Evolutionary conservation across 2,329 filamentous ascomycete species (phyloP).

Genomic region (Colletotrichum karsti): DNA sequence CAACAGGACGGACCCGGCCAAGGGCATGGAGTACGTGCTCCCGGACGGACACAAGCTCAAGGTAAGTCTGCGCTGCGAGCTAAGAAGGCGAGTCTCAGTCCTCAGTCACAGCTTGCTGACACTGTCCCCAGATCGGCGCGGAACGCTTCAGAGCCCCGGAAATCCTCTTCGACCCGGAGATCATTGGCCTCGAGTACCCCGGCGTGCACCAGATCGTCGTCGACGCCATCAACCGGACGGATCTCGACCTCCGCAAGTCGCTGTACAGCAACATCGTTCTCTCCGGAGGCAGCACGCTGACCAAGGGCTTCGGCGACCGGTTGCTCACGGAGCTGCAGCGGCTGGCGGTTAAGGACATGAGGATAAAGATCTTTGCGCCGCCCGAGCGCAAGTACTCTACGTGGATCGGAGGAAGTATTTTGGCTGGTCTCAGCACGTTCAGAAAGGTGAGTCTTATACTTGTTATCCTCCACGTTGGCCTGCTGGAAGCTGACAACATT

Average conservation of each 20-base stretch:
- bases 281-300: constrained; percentile 94
- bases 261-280: constrained; percentile 97
- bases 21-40: constrained; percentile 85
- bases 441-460: constrained; percentile 76
- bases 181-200: constrained; percentile 96
- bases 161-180: constrained; percentile 96
- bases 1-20: constrained; percentile 76
- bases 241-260: constrained; percentile 93
- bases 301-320: constrained; percentile 95
- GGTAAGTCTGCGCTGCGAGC: constrained; percentile 55
- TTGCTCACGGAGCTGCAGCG: constrained; percentile 91
- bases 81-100: too few species aligned
- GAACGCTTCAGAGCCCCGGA: constrained; percentile 96
- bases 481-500: not conserved
- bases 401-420: constrained; percentile 98
- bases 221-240: constrained; percentile 92
- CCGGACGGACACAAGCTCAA: constrained; percentile 95
- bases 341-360: constrained; percentile 97
- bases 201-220: constrained; percentile 98
- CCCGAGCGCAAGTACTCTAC: constrained; percentile 98
- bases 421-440: constrained; percentile 96
- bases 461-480: too few species aligned
- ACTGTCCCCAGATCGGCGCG: constrained; percentile 73
- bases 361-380: constrained; percentile 98
- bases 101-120: not conserved